Base-by-base conservation (phyloP, 2,329 filamentous ascomycete genomes). In the Monilinia fructigena region DNA sequence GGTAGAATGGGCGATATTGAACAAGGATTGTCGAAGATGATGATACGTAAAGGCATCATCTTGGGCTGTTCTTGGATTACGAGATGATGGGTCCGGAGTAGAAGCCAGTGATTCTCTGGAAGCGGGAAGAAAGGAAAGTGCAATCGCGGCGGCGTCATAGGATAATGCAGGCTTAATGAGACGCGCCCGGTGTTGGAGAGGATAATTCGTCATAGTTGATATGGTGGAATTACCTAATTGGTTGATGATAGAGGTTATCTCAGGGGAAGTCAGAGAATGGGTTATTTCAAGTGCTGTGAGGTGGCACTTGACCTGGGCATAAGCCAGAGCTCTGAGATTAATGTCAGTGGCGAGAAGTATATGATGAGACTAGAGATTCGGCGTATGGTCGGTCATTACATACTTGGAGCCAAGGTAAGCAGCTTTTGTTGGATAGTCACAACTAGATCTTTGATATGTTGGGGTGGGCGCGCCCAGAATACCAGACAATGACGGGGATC, bases 51-150 rank as follows among this genome's bases (percentile, higher is more conserved):
- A 97, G 1, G 72, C 74, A 71, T 95, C 90, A 23, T 85, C 83
- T 50, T 82, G 78, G 76, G 18, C 77, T 68, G 28, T 77, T 54
- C 74, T 72, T 16, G 71, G 66, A 18, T 72, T 70, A 10, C 75
- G 69, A 40, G 45, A 20, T 23, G 35, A 56, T 20, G 55, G 45
- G 52, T 52, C 20, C 16, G 42, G 60, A 5, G 28, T 47, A 4
- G 74, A 73, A n/a, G 72, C 70, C 1, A 75, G 70, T 4, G 45
- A 50, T 78, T 92, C 89, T 14, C 86, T 87, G 4, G 87, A 83
- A 0, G 91, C 92, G 0, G 94, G 93, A 1, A 97, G 80, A 77
- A 96, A 97, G 35, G 91, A 95, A 45, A 98, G 79, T 0, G 94
- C 94, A 65, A 97, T 82, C 20, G 93, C 94, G 6, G 92, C 89